Base-by-base conservation (phyloP, 176 grass and related monocot species). In the Musa acuminata region DNA sequence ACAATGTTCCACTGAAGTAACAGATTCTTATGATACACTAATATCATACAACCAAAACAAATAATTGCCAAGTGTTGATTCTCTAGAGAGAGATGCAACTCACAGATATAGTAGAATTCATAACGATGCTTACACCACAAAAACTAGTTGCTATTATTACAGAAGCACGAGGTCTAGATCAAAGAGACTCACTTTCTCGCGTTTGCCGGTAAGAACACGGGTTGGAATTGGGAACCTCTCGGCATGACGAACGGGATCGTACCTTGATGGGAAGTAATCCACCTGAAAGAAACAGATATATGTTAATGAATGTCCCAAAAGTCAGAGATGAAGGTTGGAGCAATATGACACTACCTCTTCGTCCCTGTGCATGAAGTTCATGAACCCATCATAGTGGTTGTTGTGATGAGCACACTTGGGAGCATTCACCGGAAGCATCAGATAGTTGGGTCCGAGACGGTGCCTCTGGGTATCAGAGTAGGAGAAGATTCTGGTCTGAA, bases 321-420 rank as follows among this genome's bases (percentile, higher is more conserved):
- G 35, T 43, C 35, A 43, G 35, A 43, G 35, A 43, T 43, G 35
- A 43, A 43, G 35, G 3, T 43, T 6, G 35, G 35, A 43, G 35
- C 4, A 43, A 43, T 6, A 6, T 43, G 35, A 43, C 35, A 8
- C 9, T 81, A 96, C 92, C 92, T 96, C 92, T 78, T 96, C 92
- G 87, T 96, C 88, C 80, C 88, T 85, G 80, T 91, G 88, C 88
- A 91, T 91, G 82, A 96, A 91, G 63, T 96, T 96, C 92, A 96
- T 96, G 67, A 85, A 81, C 52, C 92, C 92, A 21, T 96, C 92
- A 16, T 87, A 82, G 62, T 96, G 92, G 76, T 96, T 96, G 72
- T 96, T 96, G 83, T 91, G 92, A 82, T 91, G 58, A 77, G 86
- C 69, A 87, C 84, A 85, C 87, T 91, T 96, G 9, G 92, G 88